These are phyloP conservation scores for Aspergillus phoenicis DNA, from an alignment of 2,329 filamentous ascomycete species.

Conservation along the genomic window DNA sequence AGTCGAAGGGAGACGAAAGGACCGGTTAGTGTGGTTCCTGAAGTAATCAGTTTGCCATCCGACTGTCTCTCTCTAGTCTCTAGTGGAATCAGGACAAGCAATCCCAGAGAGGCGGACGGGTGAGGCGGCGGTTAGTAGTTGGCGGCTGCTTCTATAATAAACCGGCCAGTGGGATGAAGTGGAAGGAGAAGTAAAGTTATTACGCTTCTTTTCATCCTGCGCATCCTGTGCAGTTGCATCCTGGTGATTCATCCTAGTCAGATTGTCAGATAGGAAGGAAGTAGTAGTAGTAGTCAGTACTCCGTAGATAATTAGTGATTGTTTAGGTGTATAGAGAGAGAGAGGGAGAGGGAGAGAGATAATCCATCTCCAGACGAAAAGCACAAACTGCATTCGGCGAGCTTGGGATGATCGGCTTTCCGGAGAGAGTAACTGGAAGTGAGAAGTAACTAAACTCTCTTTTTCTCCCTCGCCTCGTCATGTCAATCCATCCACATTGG, in stretches of 20 bases:
- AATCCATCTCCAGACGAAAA: too few relatives aligned
- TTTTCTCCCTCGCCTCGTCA: slow-evolving; percentile 1
- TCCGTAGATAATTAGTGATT: background rate
- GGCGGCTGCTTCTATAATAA: slow-evolving; percentile 3
- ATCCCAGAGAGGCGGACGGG: background rate
- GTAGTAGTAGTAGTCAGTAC: background rate
- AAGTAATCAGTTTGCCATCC: too few relatives aligned
- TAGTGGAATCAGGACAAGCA: background rate
- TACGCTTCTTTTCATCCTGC: background rate
- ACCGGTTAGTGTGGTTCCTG: too few relatives aligned
- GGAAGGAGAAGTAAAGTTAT: slow-evolving; percentile 1
- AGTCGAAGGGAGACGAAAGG: background rate
- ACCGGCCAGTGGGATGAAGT: background rate
- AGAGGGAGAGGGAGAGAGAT: too few relatives aligned
- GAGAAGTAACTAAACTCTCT: background rate
- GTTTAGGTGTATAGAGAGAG: background rate
- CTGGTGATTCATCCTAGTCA: background rate
- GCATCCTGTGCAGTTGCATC: background rate
- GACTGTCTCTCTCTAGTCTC: background rate
- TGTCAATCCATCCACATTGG: background rate
- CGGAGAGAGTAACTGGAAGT: background rate
- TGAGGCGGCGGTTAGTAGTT: background rate
- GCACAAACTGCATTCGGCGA: background rate
- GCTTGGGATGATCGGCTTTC: slow-evolving; percentile 1
- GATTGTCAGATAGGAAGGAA: too few relatives aligned